Percentiles rank a stretch among this genome's conserved stretches.
phyloP scores from a whole-genome alignment of 1,139 yeast genomes.

The Petasospora fabianii region DNA sequence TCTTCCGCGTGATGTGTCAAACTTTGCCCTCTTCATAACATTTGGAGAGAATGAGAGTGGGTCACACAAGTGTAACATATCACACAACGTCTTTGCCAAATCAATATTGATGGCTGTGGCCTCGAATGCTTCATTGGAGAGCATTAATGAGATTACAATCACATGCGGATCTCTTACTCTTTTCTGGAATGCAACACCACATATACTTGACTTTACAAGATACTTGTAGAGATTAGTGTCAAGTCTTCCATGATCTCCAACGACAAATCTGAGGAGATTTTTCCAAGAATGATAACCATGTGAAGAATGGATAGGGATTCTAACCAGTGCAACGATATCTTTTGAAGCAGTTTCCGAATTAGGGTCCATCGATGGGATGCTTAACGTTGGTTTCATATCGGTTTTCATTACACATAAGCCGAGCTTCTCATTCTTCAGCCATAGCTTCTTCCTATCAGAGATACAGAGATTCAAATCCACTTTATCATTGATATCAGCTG shows the following conservation, averaged over 20 bases:
- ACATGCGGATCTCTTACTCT: neutral
- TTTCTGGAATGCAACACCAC: conserved; percentile 7
- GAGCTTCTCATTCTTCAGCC: neutral
- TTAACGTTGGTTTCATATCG: neutral
- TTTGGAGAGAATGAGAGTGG: neutral
- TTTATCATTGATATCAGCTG: neutral
- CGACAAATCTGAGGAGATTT: conserved; percentile 1
- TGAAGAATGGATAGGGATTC: conserved; percentile 1
- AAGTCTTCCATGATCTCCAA: conserved; percentile 5
- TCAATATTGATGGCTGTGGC: neutral
- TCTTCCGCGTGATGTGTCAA: too few relatives aligned
- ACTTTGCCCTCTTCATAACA: neutral
- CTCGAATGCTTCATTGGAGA: neutral
- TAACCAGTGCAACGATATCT: conserved; percentile 3
- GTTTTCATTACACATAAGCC: conserved; percentile 3
- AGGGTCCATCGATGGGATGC: neutral
- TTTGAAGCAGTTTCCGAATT: neutral
- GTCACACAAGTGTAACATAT: neutral
- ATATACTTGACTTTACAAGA: conserved; percentile 2
- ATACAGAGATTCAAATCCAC: neutral
- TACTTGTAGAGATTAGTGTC: conserved; percentile 1
- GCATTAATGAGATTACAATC: neutral
- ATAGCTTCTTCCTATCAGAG: neutral
- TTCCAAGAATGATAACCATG: conserved; percentile 4
- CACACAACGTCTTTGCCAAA: neutral